phyloP scores from a whole-genome alignment of 148 eudicot species.

The Drosera capensis region DNA sequence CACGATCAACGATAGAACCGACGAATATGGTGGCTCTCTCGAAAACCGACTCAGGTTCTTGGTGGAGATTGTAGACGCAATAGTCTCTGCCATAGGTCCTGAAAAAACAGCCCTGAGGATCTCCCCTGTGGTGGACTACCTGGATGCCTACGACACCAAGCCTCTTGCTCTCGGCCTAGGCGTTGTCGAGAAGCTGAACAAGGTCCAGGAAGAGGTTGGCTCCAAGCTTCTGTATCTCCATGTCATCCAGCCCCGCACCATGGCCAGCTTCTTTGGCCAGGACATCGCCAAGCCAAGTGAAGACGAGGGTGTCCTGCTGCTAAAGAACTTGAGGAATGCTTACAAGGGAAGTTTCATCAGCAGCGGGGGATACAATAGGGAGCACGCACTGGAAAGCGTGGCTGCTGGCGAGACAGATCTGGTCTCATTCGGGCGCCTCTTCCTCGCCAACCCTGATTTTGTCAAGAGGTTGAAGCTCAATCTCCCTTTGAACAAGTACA shows the following conservation, averaged over 20 bases:
- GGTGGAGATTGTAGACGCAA: slow-evolving; percentile 24
- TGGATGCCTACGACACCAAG: slow-evolving; percentile 40
- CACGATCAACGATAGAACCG: slow-evolving; percentile 42
- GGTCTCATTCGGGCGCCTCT: slow-evolving; percentile 58
- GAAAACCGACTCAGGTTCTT: slow-evolving; percentile 38
- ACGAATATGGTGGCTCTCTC: slow-evolving; percentile 44
- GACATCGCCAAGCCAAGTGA: slow-evolving; percentile 23
- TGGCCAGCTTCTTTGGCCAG: too few species aligned
- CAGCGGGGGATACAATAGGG: slow-evolving; percentile 59
- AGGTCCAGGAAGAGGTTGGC: slow-evolving; percentile 25
- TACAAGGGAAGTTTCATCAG: slow-evolving; percentile 49
- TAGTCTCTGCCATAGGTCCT: slow-evolving; percentile 28
- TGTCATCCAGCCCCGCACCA: slow-evolving; percentile 59
- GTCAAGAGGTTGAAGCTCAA: slow-evolving; percentile 45
- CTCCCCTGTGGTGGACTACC: slow-evolving; percentile 41
- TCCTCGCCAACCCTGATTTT: slow-evolving; percentile 71
- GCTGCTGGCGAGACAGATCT: slow-evolving; percentile 67
- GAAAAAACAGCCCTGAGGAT: slow-evolving; percentile 34
- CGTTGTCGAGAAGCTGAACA: slow-evolving; percentile 2
- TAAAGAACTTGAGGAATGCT: slow-evolving; percentile 36
- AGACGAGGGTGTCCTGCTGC: slow-evolving; percentile 34
- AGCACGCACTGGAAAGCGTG: slow-evolving; percentile 49
- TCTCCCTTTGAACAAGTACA: slow-evolving; percentile 52
- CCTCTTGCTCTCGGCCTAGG: slow-evolving; percentile 40
- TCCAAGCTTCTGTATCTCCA: slow-evolving; percentile 45